Evolutionary conservation across 257 asterid species (phyloP).

Genomic region (Linderniella brevidens): DNA sequence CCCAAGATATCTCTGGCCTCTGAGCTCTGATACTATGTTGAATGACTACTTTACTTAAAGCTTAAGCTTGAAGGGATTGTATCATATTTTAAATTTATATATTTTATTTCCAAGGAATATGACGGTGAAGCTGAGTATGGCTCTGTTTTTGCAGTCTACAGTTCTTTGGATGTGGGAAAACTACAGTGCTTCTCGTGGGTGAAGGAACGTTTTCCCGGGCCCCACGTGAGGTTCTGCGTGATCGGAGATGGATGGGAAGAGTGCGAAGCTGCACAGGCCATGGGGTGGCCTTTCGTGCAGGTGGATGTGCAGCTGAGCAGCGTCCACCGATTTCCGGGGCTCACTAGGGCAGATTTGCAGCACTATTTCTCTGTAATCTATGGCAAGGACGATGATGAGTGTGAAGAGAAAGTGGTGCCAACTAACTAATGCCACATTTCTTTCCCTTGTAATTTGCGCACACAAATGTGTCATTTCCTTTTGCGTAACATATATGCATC

Average conservation of each 20-base stretch:
- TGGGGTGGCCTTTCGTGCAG: conserved; percentile 89
- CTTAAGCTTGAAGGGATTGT: no score
- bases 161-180: conserved; percentile 89
- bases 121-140: neutral
- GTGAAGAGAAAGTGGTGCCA: conserved; percentile 11
- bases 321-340: conserved; percentile 75
- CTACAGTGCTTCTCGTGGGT: conserved; percentile 66
- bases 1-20: no score
- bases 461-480: no score
- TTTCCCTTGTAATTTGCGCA: no score
- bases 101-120: no score
- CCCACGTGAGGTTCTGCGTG: conserved; percentile 52
- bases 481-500: no score
- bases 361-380: conserved; percentile 61
- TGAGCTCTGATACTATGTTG: no score
- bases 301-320: conserved; percentile 42
- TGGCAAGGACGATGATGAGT: conserved; percentile 29
- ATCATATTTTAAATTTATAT: no score
- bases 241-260: conserved; percentile 96
- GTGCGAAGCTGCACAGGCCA: conserved; percentile 72
- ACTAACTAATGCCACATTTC: no score
- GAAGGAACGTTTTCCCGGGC: conserved; percentile 49
- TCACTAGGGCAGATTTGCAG: conserved; percentile 41
- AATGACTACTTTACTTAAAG: no score
- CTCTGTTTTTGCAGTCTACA: conserved; percentile 42